Evolutionary conservation across 345 rosid species (phyloP).

Genomic region (Kernera saxatilis): DNA sequence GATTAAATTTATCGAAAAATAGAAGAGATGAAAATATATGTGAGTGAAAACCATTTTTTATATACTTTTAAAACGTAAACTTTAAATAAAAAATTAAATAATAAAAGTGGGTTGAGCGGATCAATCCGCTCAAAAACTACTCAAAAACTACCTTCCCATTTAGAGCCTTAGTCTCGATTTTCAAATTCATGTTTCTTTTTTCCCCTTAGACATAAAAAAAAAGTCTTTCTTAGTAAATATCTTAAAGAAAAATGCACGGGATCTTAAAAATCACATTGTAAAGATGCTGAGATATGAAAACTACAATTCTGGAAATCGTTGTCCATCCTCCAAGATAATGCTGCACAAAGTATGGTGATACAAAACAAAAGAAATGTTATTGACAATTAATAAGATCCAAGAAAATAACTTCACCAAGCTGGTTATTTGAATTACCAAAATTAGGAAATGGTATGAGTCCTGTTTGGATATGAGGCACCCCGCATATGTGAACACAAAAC

Average conservation of each 20-base stretch:
- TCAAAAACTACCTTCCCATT: too few relatives aligned
- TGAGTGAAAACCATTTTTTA: too few relatives aligned
- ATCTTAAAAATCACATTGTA: neutral
- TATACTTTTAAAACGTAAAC: too few relatives aligned
- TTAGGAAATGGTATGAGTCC: neutral
- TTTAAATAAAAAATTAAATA: too few relatives aligned
- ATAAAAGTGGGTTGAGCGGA: too few relatives aligned
- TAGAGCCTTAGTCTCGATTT: neutral
- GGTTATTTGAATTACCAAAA: neutral
- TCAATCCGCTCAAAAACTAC: too few relatives aligned
- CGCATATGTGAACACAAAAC: slow-evolving; percentile 12
- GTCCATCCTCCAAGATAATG: too few relatives aligned
- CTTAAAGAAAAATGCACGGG: neutral
- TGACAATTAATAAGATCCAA: neutral
- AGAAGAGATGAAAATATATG: too few relatives aligned
- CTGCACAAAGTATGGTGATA: neutral
- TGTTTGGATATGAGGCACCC: neutral
- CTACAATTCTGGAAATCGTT: too few relatives aligned
- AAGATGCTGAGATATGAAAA: neutral
- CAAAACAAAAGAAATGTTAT: neutral
- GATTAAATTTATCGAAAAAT: too few relatives aligned
- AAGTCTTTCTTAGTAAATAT: neutral
- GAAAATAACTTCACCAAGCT: neutral
- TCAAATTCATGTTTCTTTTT: neutral
- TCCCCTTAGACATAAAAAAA: neutral